These are phyloP conservation scores for Naganishia friedmannii DNA, from an alignment of 768 basidiomycete genomes.

Conservation along the genomic window DNA sequence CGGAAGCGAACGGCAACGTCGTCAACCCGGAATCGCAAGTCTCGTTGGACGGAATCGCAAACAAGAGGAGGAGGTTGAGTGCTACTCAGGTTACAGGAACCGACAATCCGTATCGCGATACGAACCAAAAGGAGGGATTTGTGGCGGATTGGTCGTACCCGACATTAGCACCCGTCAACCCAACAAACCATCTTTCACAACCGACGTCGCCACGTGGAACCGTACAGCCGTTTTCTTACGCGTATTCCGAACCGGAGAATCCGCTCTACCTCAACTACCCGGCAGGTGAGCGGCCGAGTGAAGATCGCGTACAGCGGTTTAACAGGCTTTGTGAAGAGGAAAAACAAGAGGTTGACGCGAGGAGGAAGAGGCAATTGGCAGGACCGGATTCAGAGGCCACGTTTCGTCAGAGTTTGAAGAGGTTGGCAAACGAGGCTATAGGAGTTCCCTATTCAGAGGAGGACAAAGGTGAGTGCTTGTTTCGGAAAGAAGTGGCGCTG, in stretches of 20 bases:
- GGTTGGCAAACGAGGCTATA: conserved; percentile 4
- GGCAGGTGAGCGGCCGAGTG: not conserved
- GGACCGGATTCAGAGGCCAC: conserved; percentile 6
- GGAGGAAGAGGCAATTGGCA: conserved; percentile 5
- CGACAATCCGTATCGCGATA: not conserved
- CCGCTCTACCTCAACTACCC: not conserved
- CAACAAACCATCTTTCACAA: not conserved
- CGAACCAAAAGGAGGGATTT: not conserved
- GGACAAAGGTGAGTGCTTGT: not conserved
- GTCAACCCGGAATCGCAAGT: not conserved
- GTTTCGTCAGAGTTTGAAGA: conserved; percentile 17
- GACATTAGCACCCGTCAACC: conserved; percentile 2
- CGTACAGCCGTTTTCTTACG: conserved; percentile 16
- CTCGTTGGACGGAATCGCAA: not conserved
- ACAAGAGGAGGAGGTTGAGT: conserved; percentile 8
- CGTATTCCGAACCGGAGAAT: not conserved
- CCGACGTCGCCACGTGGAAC: conserved; percentile 7
- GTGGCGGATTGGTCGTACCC: conserved; percentile 21
- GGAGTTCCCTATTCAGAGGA: conserved; percentile 2
- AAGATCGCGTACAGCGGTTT: conserved; percentile 1
- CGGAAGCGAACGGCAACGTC: not conserved
- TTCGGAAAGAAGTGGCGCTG: too few species aligned
- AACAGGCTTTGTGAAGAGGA: conserved; percentile 11
- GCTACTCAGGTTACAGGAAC: not conserved
- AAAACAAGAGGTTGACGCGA: conserved; percentile 9